Conservation (phyloP, 164 flowering plant species). For the Piper longum region DNA sequence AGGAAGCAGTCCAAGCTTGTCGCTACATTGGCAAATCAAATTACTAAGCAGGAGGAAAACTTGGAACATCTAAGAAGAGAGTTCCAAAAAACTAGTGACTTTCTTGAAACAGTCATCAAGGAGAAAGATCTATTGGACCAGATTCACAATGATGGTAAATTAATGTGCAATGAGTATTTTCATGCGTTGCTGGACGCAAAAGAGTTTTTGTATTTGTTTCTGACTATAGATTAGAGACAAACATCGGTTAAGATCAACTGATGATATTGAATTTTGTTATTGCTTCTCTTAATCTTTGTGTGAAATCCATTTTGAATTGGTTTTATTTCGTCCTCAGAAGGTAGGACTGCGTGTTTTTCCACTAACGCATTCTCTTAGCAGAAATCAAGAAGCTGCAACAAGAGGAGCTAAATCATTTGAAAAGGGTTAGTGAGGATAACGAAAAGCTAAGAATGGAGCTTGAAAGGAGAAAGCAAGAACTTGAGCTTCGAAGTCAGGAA, state of each 20-base stretch:
- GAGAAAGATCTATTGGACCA: background rate
- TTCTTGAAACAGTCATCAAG: background rate
- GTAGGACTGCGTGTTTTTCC: background rate
- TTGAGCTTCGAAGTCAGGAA: constrained; percentile 20
- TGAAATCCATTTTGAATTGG: background rate
- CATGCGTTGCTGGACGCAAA: background rate
- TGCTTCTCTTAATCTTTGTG: too few relatives aligned
- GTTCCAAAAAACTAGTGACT: constrained; percentile 9
- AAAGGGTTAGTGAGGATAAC: constrained; percentile 34
- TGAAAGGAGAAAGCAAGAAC: constrained; percentile 29
- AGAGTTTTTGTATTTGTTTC: background rate
- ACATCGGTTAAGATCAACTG: too few relatives aligned
- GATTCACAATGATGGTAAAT: constrained; percentile 1
- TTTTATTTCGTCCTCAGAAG: background rate
- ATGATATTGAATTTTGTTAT: too few relatives aligned
- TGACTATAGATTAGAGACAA: background rate
- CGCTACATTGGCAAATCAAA: constrained; percentile 39
- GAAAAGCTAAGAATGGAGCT: constrained; percentile 24
- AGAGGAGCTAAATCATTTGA: constrained; percentile 21
- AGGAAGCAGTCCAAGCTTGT: constrained; percentile 58
- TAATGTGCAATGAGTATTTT: background rate
- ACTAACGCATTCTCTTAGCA: constrained; percentile 8
- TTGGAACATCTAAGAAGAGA: constrained; percentile 35
- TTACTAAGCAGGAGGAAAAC: constrained; percentile 44
- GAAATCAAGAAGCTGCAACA: constrained; percentile 42